Percentiles rank a stretch among this genome's conserved stretches.
phyloP scores from a whole-genome alignment of 192 early-diverging fungal genomes.

The Backusella luteola region DNA sequence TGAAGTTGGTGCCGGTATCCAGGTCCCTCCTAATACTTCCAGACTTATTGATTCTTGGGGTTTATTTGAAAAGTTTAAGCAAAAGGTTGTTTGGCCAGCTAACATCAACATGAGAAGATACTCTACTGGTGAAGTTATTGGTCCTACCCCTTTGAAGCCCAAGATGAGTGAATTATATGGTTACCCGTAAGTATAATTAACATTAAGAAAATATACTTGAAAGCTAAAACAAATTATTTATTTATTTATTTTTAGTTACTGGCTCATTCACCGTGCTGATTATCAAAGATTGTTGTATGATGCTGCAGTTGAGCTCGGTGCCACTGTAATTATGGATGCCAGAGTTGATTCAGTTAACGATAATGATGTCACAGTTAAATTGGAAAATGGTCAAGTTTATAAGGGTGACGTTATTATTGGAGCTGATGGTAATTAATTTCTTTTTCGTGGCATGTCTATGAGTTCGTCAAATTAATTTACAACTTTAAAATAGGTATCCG shows the following conservation, averaged over 20 bases:
- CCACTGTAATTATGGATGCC: slow-evolving; percentile 9
- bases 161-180: slow-evolving; percentile 15
- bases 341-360: slow-evolving; percentile 15
- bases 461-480: neutral
- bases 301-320: slow-evolving; percentile 14
- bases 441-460: neutral
- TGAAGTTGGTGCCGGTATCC: slow-evolving; percentile 24
- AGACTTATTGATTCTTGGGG: slow-evolving; percentile 18
- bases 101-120: slow-evolving; percentile 21
- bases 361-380: neutral
- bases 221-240: neutral
- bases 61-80: slow-evolving; percentile 5
- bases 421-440: slow-evolving; percentile 13
- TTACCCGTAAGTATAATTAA: slow-evolving; percentile 14
- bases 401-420: slow-evolving; percentile 18
- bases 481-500: slow-evolving; percentile 7
- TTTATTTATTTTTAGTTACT: neutral
- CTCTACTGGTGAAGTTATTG: slow-evolving; percentile 19
- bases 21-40: slow-evolving; percentile 19
- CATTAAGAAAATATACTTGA: neutral
- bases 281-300: slow-evolving; percentile 17
- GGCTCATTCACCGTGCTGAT: slow-evolving; percentile 16
- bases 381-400: neutral
- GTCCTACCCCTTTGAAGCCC: slow-evolving; percentile 11
- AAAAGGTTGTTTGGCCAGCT: slow-evolving; percentile 11